These are phyloP conservation scores for Apostasia ramifera DNA, from an alignment of 106 monocot species.

Conservation along the genomic window DNA sequence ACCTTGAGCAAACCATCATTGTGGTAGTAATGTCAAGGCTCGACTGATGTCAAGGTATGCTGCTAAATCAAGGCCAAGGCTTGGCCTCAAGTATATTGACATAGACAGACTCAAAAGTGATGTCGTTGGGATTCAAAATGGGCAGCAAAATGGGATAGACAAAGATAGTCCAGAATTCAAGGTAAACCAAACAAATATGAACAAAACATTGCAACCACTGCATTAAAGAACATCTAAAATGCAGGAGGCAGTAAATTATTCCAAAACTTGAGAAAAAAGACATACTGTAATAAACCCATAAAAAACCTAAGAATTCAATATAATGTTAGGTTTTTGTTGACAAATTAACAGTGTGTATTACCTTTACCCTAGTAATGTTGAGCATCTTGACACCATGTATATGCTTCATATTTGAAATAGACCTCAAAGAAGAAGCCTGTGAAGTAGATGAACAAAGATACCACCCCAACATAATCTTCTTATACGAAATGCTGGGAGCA, in stretches of 20 bases:
- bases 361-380: background rate
- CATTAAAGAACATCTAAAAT: background rate
- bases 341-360: background rate
- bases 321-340: background rate
- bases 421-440: background rate
- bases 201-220: background rate
- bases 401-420: background rate
- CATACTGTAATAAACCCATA: background rate
- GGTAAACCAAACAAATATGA: background rate
- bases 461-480: background rate
- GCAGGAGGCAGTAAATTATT: background rate
- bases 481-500: background rate
- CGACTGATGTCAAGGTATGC: too few relatives aligned
- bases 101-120: too few relatives aligned
- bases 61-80: too few relatives aligned
- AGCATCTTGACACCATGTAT: background rate
- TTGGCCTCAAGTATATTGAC: too few relatives aligned
- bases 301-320: background rate
- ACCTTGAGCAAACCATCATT: too few relatives aligned
- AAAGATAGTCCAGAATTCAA: too few relatives aligned
- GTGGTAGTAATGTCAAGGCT: too few relatives aligned
- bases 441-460: conserved; percentile 1
- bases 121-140: too few relatives aligned
- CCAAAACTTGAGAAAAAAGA: background rate
- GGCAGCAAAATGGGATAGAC: too few relatives aligned